Percentiles rank a stretch among this genome's conserved stretches.
Conservation (phyloP, 805 yeast species). For the Tetrapisispora iriomotensis region DNA sequence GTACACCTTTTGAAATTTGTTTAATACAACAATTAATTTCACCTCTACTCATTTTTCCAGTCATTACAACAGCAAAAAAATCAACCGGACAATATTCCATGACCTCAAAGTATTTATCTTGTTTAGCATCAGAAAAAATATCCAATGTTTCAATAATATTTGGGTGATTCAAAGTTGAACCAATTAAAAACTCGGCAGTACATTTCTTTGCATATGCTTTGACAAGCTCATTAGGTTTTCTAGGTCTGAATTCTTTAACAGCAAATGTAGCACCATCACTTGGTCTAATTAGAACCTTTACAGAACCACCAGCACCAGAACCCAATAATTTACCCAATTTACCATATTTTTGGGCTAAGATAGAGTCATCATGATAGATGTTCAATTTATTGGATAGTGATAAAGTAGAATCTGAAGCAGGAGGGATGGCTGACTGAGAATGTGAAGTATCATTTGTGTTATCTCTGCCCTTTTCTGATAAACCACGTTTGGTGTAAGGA, state of each 20-base stretch:
- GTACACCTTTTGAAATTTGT: constrained; percentile 64
- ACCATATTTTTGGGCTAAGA: constrained; percentile 53
- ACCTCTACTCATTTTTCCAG: constrained; percentile 69
- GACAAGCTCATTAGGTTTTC: constrained; percentile 57
- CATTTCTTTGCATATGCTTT: constrained; percentile 79
- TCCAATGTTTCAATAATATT: constrained; percentile 72
- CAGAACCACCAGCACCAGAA: constrained; percentile 84
- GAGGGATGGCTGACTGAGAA: constrained; percentile 31
- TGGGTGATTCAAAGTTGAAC: constrained; percentile 73
- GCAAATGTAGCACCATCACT: constrained; percentile 68
- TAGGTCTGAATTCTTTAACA: constrained; percentile 70
- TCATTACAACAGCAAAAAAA: constrained; percentile 81
- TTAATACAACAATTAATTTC: constrained; percentile 76
- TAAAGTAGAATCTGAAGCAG: constrained; percentile 27
- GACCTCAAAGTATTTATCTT: constrained; percentile 64
- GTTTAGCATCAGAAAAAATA: constrained; percentile 46
- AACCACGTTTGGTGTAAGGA: constrained; percentile 1
- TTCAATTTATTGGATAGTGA: constrained; percentile 26
- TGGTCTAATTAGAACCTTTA: constrained; percentile 58
- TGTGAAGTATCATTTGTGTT: constrained; percentile 19
- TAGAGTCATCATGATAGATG: constrained; percentile 43
- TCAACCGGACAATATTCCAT: constrained; percentile 84
- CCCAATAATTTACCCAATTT: constrained; percentile 67
- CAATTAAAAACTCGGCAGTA: constrained; percentile 83
- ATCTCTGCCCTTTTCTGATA: constrained; percentile 8